Percentiles rank a stretch among this genome's conserved stretches.
Evolutionary conservation across 73 alveolate species (phyloP).

Genomic region (Strombidium stylifer): DNA sequence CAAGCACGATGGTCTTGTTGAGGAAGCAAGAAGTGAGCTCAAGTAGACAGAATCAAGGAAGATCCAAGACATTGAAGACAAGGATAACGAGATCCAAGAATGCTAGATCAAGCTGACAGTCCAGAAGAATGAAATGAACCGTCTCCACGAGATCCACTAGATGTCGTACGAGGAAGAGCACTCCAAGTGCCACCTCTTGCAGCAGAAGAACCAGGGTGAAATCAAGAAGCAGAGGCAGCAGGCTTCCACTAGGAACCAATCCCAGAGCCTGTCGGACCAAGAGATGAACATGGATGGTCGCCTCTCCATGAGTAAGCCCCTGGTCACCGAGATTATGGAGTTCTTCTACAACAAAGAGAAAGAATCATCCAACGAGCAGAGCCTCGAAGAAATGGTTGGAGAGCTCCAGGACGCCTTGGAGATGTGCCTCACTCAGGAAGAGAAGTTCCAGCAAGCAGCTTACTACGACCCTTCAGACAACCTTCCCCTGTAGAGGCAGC

Average conservation of each 20-base stretch:
- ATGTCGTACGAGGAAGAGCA: no score
- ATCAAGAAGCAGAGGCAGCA: neutral
- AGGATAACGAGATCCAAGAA: neutral
- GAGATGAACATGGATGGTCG: neutral
- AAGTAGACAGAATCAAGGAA: neutral
- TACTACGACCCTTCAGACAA: conserved; percentile 30
- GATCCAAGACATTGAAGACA: neutral
- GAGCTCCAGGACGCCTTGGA: conserved; percentile 18
- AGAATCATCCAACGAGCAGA: neutral
- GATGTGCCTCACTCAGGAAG: conserved; percentile 13
- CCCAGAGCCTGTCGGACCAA: conserved; percentile 5
- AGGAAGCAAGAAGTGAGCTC: neutral
- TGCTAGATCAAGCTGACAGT: neutral
- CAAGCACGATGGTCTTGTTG: neutral
- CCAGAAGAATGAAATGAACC: neutral
- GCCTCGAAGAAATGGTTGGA: conserved; percentile 24
- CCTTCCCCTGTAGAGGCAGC: conserved; percentile 22
- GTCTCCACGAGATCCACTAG: no score
- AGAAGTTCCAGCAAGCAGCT: conserved; percentile 43
- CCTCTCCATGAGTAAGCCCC: conserved; percentile 40
- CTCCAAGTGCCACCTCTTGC: neutral
- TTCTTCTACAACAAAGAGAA: conserved; percentile 25
- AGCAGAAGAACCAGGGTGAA: neutral
- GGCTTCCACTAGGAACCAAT: neutral
- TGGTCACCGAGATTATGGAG: conserved; percentile 48